Base-by-base conservation (phyloP, 148 eudicot genomes). In the Chenopodium berlandieri region DNA sequence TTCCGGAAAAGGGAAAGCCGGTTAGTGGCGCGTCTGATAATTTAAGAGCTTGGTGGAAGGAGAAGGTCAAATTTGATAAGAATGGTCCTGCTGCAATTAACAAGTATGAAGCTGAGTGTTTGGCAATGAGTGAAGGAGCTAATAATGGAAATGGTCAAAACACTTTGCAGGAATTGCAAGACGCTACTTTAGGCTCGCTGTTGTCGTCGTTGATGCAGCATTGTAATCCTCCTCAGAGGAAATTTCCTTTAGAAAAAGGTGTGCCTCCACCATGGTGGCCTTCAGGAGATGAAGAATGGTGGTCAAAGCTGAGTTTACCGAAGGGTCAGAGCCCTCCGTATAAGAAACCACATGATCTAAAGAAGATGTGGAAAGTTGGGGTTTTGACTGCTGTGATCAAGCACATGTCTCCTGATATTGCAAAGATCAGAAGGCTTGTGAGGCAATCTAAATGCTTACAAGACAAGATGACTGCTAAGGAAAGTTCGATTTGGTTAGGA, bases 361-460 rank as follows among this genome's bases (percentile, higher is more conserved):
- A 96, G 88, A 96, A 96, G 88, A 90, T 94, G 95, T 96, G 99
- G 99, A 96, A 96, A 80, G 99, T 95, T 67, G 97, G 98, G 20
- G 99, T 95, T 47, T 83, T 95, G 40, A 92, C 95, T 9, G 93
- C 97, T 19, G 99, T 95, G 37, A 95, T 95, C 19, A 95, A 93
- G 89, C 99, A 95, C 79, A 93, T 95, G 97, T 92, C 97, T 27
- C 99, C 99, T 71, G 91, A 95, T 88, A 85, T 94, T 83, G 97
- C 95, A 23, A 95, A 89, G 87, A 91, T 95, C 47, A 88, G 94
- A 87, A 91, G 90, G 80, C 86, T 94, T 64, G 88, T 95, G 37
- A 71, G 97, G 50, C 92, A 92, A 78, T 95, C 99, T 1, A 95
- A 95, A 84, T 92, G 99, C 79, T 89, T 95, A 64, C 99, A 95